A percentile compares a stretch with the other conserved stretches of the same genome.
phyloP scores from a whole-genome alignment of 108 stramenopile species.

The Nannochloropsis salina region DNA sequence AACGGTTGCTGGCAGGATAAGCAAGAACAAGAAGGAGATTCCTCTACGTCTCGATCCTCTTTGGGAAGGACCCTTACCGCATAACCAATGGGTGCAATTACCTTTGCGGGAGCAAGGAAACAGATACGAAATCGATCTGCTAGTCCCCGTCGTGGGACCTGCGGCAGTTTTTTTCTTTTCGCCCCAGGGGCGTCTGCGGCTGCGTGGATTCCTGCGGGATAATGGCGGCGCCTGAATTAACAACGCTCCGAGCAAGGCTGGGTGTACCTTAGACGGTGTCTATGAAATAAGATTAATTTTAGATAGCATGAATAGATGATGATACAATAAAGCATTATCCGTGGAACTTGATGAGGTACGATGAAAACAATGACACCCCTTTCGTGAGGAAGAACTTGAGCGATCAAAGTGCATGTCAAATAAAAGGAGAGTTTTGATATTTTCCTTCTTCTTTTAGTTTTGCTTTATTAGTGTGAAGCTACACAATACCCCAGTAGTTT shows the following conservation, averaged over 20 bases:
- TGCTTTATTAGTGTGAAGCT: background rate
- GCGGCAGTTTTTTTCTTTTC: conserved; percentile 17
- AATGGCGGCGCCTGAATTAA: background rate
- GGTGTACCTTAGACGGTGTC: background rate
- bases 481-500: conserved; percentile 88
- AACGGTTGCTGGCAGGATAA: background rate
- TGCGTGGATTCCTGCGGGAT: conserved; percentile 12
- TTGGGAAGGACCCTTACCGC: background rate
- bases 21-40: background rate
- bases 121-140: background rate
- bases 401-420: background rate
- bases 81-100: background rate
- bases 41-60: conserved; percentile 1
- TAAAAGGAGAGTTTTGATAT: background rate
- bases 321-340: too few species aligned
- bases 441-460: background rate
- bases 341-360: too few species aligned
- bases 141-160: background rate
- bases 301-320: too few species aligned
- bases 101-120: background rate
- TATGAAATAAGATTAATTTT: background rate
- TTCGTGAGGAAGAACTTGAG: too few species aligned
- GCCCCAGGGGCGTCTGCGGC: background rate
- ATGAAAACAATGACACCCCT: too few species aligned
- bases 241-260: too few species aligned